Evolutionary conservation across 495 filamentous ascomycete species (phyloP), one percentile per base, ranked within the genome.

Genomic region (Penicillium subrubescens): DNA sequence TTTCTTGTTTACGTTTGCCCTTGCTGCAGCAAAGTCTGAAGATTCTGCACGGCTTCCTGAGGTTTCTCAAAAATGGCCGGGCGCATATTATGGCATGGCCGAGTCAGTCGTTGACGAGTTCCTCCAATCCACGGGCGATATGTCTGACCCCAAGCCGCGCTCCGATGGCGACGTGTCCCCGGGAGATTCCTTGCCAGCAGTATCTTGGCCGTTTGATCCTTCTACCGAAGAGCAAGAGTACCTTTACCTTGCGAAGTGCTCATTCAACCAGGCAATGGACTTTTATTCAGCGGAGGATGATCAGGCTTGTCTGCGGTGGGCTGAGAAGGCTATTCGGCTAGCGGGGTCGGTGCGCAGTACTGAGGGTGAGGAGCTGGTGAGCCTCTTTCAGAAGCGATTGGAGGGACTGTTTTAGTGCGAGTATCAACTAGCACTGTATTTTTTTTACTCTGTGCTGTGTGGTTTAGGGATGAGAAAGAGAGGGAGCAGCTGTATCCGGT

Each of bases 241-340:
- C 89, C 84, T 97, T 67, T 94, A 90, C 89, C 84, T 97, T 33
- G 88, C 88, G 1, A 86, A 86, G 0, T 86, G 83, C 3, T 75
- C 88, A 0, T 97, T 95, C 79, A 96, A 96, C 65, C 86, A 83
- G 46, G 89, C 89, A 0, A 83, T 93, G 23, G 92, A 95, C 63
- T 86, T 89, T 48, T 93, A 90, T 63, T 77, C 85, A 15, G 71
- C 67, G 4, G 77, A 77, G 0, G 81, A 88, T 54, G 84, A 88
- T 57, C 82, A 79, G 31, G 78, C 79, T 5, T 89, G 86, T 58
- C 82, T 81, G 64, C 73, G 78, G 25, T 94, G 91, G 91, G 88
- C 85, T 7, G 76, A 78, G 39, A 88, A 88, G 72, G 88, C 91
- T 0, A 79, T 93, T 57, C 79, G 77, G 7, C 61, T 96, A 59